A percentile compares a stretch with the other conserved stretches of the same genome.
Evolutionary conservation across 805 yeast genomes (phyloP).

Genomic region (Cyberlindnera xylosilytica): DNA sequence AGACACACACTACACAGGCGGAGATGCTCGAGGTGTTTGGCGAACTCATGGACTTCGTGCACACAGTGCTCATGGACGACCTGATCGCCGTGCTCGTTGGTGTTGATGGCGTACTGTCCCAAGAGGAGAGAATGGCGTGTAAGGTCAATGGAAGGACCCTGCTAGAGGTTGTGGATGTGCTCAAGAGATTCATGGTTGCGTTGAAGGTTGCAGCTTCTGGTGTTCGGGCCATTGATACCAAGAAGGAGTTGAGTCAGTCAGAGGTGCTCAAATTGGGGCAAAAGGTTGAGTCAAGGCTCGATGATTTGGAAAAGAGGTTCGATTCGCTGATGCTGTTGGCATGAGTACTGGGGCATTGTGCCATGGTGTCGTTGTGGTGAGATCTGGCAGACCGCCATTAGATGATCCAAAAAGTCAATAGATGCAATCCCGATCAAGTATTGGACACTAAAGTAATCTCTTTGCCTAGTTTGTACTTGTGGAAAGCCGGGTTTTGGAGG

Average conservation of each 20-base stretch:
- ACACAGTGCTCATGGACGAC: constrained; percentile 18
- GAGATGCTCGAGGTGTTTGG: constrained; percentile 19
- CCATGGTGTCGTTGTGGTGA: too few species aligned
- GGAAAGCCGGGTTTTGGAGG: too few species aligned
- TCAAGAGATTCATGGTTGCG: constrained; percentile 11
- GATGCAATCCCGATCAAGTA: too few species aligned
- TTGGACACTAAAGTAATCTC: too few species aligned
- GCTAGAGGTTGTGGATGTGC: constrained; percentile 4
- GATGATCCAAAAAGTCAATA: too few species aligned
- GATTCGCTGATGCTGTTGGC: constrained; percentile 6
- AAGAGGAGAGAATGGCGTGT: constrained; percentile 3
- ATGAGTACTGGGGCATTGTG: neutral
- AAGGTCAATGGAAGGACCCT: constrained; percentile 7
- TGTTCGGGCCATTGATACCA: neutral
- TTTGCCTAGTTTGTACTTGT: too few species aligned
- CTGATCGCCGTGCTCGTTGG: constrained; percentile 14
- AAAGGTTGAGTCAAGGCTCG: constrained; percentile 1
- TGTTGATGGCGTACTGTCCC: constrained; percentile 4
- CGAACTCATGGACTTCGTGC: constrained; percentile 19
- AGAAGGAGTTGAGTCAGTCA: neutral
- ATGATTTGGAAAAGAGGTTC: constrained; percentile 12
- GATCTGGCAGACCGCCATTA: too few species aligned
- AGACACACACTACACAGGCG: constrained; percentile 19
- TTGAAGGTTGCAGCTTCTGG: constrained; percentile 6
- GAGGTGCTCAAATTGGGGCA: neutral